Evolutionary conservation across 2,329 filamentous ascomycete genomes (phyloP).

Genomic region (Diaporthe ampelina): DNA sequence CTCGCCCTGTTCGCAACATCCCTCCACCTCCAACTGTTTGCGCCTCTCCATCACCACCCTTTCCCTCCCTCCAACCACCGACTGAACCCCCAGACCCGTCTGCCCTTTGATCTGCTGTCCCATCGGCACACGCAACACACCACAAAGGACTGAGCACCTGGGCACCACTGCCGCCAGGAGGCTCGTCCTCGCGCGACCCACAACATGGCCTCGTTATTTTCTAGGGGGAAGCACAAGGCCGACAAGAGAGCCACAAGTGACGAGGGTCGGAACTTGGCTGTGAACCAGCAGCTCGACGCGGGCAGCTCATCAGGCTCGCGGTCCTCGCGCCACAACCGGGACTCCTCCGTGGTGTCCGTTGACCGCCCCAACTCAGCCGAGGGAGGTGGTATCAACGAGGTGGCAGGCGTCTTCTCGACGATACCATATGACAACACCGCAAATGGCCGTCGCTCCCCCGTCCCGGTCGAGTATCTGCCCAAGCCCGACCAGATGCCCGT

Average conservation of each 20-base stretch:
- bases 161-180: conserved; percentile 22
- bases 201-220: conserved; percentile 79
- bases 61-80: conserved; percentile 3
- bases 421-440: conserved; percentile 85
- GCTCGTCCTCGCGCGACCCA: conserved; percentile 33
- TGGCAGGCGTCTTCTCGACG: conserved; percentile 86
- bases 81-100: conserved; percentile 13
- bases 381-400: conserved; percentile 74
- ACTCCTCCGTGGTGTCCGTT: conserved; percentile 79
- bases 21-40: conserved; percentile 19
- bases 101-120: conserved; percentile 13
- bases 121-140: conserved; percentile 17
- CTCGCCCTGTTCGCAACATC: conserved; percentile 12
- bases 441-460: conserved; percentile 76
- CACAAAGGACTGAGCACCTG: conserved; percentile 25
- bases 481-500: conserved; percentile 73
- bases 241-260: conserved; percentile 74
- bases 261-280: conserved; percentile 68
- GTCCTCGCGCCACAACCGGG: conserved; percentile 81
- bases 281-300: conserved; percentile 67
- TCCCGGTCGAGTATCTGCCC: conserved; percentile 80
- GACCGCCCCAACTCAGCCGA: conserved; percentile 77
- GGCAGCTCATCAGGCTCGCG: conserved; percentile 71
- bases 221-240: conserved; percentile 83
- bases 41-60: conserved; percentile 15